phyloP scores from a whole-genome alignment of 176 grass and related monocot species.

The Carex littledalei region DNA sequence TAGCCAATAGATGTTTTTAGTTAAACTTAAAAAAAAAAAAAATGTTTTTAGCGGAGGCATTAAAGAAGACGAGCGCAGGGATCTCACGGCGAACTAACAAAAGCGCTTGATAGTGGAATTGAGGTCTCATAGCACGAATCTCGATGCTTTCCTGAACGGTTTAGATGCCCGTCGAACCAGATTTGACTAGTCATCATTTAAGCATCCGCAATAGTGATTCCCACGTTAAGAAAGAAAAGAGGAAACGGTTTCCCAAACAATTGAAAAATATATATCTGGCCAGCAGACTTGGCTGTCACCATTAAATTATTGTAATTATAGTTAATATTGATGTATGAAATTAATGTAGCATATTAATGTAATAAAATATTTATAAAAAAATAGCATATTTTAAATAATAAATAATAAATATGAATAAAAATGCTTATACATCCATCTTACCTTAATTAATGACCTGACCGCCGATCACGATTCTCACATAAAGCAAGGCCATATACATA shows the following conservation, averaged over 20 bases:
- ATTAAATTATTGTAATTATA: background rate
- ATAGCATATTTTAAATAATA: background rate
- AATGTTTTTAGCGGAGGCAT: too few species aligned
- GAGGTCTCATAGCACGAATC: too few species aligned
- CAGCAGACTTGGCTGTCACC: background rate
- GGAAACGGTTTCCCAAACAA: too few species aligned
- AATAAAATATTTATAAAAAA: background rate
- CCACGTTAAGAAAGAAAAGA: too few species aligned
- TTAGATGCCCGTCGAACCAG: too few species aligned
- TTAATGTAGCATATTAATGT: background rate
- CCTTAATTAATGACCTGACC: background rate
- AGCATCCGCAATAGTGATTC: background rate
- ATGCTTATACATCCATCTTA: background rate
- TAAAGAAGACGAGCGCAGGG: too few species aligned
- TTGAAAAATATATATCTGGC: background rate
- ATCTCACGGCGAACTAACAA: too few species aligned
- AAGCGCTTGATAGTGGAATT: too few species aligned
- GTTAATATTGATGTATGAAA: background rate
- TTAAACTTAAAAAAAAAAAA: too few species aligned
- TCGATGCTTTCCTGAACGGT: too few species aligned
- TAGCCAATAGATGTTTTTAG: too few species aligned
- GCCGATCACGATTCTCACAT: background rate
- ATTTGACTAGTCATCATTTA: background rate
- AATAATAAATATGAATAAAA: background rate
- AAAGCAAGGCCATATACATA: background rate